Evolutionary conservation across 2,329 filamentous ascomycete genomes (phyloP).

Genomic region (Trichoderma arundinaceum): DNA sequence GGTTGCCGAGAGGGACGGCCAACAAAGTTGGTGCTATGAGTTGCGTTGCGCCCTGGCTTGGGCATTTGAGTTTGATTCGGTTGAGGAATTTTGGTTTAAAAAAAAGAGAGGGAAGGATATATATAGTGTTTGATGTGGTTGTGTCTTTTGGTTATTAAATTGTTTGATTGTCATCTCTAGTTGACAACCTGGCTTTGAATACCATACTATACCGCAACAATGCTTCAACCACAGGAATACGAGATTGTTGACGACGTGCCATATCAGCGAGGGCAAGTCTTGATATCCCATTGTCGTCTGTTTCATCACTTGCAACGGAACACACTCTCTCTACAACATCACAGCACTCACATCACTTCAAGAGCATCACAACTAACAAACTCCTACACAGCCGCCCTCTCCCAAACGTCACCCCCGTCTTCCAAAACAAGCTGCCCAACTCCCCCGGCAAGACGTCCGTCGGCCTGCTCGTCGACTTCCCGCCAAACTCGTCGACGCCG

Average conservation of each 20-base stretch:
- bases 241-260: conserved; percentile 19
- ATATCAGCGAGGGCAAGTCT: conserved; percentile 19
- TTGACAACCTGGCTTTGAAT: neutral
- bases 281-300: neutral
- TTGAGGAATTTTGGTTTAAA: neutral
- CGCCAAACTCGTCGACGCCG: conserved; percentile 35
- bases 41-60: neutral
- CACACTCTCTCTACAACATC: neutral
- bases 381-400: neutral
- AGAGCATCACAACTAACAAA: neutral
- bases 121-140: neutral
- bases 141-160: neutral
- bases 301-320: neutral
- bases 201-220: neutral
- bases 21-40: neutral
- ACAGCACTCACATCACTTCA: too few species aligned
- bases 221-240: conserved; percentile 14
- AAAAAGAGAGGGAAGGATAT: neutral
- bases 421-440: conserved; percentile 36
- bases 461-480: conserved; percentile 36
- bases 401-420: conserved; percentile 32
- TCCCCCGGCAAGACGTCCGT: conserved; percentile 35
- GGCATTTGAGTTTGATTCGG: neutral
- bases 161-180: neutral
- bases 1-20: conserved; percentile 6